These are phyloP conservation scores for Huntiella savannae DNA, from an alignment of 2,329 filamentous ascomycete genomes.

Conservation along the genomic window DNA sequence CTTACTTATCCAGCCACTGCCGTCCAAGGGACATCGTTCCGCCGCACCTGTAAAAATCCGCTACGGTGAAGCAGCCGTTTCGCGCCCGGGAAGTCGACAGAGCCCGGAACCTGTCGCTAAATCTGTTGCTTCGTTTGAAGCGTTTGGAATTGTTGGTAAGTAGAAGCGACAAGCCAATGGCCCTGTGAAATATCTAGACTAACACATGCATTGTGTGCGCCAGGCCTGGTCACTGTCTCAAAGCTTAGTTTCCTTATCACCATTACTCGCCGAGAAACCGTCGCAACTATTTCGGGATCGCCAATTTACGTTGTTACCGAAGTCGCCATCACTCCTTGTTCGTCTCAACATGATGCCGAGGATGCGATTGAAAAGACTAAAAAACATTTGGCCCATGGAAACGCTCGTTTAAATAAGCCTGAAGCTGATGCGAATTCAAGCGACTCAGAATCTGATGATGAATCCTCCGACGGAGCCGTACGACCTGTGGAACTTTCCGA, in stretches of 20 bases:
- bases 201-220: not conserved
- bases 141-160: conserved; percentile 39
- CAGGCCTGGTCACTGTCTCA: conserved; percentile 71
- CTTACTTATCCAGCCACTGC: conserved; percentile 57
- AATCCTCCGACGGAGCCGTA: conserved; percentile 27
- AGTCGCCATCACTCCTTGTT: conserved; percentile 75
- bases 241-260: conserved; percentile 68
- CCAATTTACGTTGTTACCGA: conserved; percentile 78
- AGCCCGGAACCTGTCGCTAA: conserved; percentile 22
- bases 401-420: not conserved
- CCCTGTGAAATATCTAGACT: not conserved
- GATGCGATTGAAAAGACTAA: conserved; percentile 48
- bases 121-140: conserved; percentile 34
- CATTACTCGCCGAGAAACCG: conserved; percentile 70
- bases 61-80: conserved; percentile 34
- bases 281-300: conserved; percentile 66
- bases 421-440: conserved; percentile 11
- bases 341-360: conserved; percentile 54
- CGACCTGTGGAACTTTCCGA: not conserved
- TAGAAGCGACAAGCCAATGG: conserved; percentile 6
- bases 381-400: conserved; percentile 15
- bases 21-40: conserved; percentile 37
- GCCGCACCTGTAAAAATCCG: conserved; percentile 45
- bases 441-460: conserved; percentile 20
- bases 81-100: not conserved